Conservation (phyloP, 1,139 yeast genomes). For the Protomyces inundatus region DNA sequence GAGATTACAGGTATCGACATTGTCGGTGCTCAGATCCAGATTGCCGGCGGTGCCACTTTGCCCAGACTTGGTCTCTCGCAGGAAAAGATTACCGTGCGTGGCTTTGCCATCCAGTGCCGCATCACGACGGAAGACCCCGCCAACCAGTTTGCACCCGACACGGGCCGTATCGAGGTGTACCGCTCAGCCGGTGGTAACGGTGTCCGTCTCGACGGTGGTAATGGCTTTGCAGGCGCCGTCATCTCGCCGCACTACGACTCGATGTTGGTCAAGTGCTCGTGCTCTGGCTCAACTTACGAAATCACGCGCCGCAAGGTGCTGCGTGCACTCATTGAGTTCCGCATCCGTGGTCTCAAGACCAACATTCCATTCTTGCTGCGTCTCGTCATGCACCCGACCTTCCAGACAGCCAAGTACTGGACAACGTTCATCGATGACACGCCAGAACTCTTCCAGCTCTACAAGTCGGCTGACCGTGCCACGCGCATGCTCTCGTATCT, state of each 20-base stretch:
- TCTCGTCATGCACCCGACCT: conserved; percentile 85
- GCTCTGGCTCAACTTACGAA: conserved; percentile 94
- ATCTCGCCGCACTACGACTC: conserved; percentile 98
- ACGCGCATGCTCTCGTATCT: conserved; percentile 82
- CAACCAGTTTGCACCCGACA: conserved; percentile 95
- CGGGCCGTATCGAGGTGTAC: conserved; percentile 97
- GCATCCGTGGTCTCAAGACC: conserved; percentile 98
- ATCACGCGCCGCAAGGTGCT: conserved; percentile 96
- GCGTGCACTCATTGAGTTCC: conserved; percentile 90
- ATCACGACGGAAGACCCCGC: conserved; percentile 98
- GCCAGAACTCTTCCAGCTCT: conserved; percentile 91
- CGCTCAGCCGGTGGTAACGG: conserved; percentile 99
- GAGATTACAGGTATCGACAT: conserved; percentile 97
- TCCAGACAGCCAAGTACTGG: conserved; percentile 87
- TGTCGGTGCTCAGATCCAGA: conserved; percentile 97
- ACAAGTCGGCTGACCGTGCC: conserved; percentile 92
- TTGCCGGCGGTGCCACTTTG: conserved; percentile 96
- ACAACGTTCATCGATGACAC: conserved; percentile 98
- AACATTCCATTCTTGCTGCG: conserved; percentile 94
- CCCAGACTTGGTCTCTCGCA: conserved; percentile 87
- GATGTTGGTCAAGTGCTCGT: conserved; percentile 94
- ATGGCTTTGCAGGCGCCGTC: conserved; percentile 97
- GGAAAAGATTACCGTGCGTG: conserved; percentile 91
- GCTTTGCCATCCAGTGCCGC: conserved; percentile 98
- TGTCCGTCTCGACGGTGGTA: conserved; percentile 97